Percentiles rank a stretch among this genome's conserved stretches.
Evolutionary conservation across 192 early-diverging fungal species (phyloP).

Genomic region (Chytriomyces sp.): DNA sequence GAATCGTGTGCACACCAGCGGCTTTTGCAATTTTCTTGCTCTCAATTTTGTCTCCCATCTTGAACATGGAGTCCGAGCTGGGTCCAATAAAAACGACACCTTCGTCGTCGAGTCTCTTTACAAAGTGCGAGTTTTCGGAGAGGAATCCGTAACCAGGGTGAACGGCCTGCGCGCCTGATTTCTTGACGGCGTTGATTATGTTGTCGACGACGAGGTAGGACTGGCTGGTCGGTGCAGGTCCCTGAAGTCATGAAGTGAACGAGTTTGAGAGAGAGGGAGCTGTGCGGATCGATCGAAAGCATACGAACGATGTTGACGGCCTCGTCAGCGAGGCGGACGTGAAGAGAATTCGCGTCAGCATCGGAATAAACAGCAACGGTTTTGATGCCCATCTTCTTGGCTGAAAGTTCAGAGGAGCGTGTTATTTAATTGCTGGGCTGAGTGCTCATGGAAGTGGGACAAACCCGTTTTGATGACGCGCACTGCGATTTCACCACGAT

Average conservation of each 20-base stretch:
- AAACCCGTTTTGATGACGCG: slow-evolving; percentile 83
- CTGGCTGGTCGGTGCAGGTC: slow-evolving; percentile 74
- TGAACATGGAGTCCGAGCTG: slow-evolving; percentile 88
- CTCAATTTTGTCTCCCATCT: slow-evolving; percentile 98
- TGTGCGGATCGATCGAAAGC: background rate
- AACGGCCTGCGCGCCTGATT: slow-evolving; percentile 85
- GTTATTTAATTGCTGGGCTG: background rate
- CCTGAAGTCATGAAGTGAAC: background rate
- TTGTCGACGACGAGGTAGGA: slow-evolving; percentile 82
- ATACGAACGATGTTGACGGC: slow-evolving; percentile 66
- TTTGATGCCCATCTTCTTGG: slow-evolving; percentile 90
- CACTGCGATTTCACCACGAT: slow-evolving; percentile 94
- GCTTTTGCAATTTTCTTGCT: slow-evolving; percentile 95
- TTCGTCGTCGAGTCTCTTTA: slow-evolving; percentile 71
- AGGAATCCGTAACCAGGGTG: slow-evolving; percentile 94
- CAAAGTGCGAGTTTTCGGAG: slow-evolving; percentile 88
- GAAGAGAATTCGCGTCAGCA: slow-evolving; percentile 82
- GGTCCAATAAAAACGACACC: slow-evolving; percentile 94
- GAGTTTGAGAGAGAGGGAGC: background rate
- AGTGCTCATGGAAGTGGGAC: too few species aligned
- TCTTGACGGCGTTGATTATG: slow-evolving; percentile 76
- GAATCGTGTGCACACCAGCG: slow-evolving; percentile 83
- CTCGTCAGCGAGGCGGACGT: slow-evolving; percentile 89
- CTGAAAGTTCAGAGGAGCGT: slow-evolving; percentile 38
- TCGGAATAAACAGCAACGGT: slow-evolving; percentile 95